phyloP scores from a whole-genome alignment of 495 filamentous ascomycete genomes.

The Hypoxylon trugodes region DNA sequence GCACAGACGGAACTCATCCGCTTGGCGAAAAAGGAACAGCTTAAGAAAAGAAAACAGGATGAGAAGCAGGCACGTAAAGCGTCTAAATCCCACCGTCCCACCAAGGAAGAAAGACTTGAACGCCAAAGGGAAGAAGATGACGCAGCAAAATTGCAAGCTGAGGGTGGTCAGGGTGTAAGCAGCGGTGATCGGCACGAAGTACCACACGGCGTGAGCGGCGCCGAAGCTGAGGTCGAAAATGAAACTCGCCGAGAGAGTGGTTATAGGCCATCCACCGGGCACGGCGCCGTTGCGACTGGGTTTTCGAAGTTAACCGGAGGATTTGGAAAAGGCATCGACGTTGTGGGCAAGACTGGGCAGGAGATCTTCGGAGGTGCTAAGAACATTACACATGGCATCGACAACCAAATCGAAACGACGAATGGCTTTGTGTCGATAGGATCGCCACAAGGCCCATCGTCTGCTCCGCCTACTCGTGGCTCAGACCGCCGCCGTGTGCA shows the following conservation, averaged over 20 bases:
- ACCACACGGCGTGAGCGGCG: slow-evolving; percentile 74
- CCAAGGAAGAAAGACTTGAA: slow-evolving; percentile 59
- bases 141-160: slow-evolving; percentile 67
- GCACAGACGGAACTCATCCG: slow-evolving; percentile 87
- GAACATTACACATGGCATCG: slow-evolving; percentile 70
- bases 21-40: slow-evolving; percentile 77
- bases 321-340: slow-evolving; percentile 52
- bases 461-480: slow-evolving; percentile 33
- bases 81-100: slow-evolving; percentile 52
- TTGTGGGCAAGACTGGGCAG: slow-evolving; percentile 46
- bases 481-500: slow-evolving; percentile 43
- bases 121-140: slow-evolving; percentile 61
- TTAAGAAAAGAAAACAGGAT: slow-evolving; percentile 69
- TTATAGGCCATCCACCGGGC: slow-evolving; percentile 31
- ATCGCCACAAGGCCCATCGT: slow-evolving; percentile 27
- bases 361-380: slow-evolving; percentile 58
- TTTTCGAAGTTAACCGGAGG: slow-evolving; percentile 49
- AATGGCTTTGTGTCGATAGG: slow-evolving; percentile 61
- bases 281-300: slow-evolving; percentile 40
- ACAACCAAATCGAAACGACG: slow-evolving; percentile 61
- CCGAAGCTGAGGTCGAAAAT: slow-evolving; percentile 60
- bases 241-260: slow-evolving; percentile 18
- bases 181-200: slow-evolving; percentile 85
- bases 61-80: slow-evolving; percentile 68
- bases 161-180: slow-evolving; percentile 73